Base-by-base conservation (phyloP, 148 eudicot species). In the Mesembryanthemum crystallinum region DNA sequence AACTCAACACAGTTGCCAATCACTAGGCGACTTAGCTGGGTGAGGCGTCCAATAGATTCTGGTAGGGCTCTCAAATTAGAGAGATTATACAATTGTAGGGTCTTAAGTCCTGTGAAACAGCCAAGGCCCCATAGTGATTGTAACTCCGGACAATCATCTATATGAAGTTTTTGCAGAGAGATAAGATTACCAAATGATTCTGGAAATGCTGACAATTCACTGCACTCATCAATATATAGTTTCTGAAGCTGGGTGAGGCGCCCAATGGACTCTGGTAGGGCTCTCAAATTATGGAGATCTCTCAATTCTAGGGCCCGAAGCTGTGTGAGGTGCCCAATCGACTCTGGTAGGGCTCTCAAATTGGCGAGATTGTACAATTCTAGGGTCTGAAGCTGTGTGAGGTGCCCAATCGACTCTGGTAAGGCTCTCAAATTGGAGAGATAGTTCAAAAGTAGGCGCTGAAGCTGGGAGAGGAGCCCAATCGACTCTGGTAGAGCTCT, bases 221-320 rank as follows among this genome's bases (percentile, higher is more conserved):
- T 6, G 9, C 43, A 39, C 9, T 17, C 43, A 5, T 9, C 8
- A 39, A 39, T 39, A 5, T 0, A 0, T 12, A 75, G 63, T 14
- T 9, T 1, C 14, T 52, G 62, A n/a, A 73, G 21, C 18, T 58
- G 29, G 4, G 76, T 7, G 64, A 62, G 76, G 27, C 47, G 21
- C 2, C 58, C 17, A 7, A 73, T 15, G 29, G 76, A 62, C 3
- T 45, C 21, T 45, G 76, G 76, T 45, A 75, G 63, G 14, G 49
- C 37, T 4, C 15, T n/a, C 13, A 64, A 10, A 20, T 73, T 15
- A 3, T 30, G 33, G n/a, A 67, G 69, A 7, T 13, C 5, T 3
- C 10, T 14, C 52, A 75, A 69, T 11, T 7, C 1, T 10, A 76
- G 45, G 3, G 9, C 18, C 3, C 55, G 64, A 67, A 75, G 78